Percentiles rank a stretch among this genome's conserved stretches.
Conservation (phyloP, 257 asterid genomes). For the Forsythia viridissima region DNA sequence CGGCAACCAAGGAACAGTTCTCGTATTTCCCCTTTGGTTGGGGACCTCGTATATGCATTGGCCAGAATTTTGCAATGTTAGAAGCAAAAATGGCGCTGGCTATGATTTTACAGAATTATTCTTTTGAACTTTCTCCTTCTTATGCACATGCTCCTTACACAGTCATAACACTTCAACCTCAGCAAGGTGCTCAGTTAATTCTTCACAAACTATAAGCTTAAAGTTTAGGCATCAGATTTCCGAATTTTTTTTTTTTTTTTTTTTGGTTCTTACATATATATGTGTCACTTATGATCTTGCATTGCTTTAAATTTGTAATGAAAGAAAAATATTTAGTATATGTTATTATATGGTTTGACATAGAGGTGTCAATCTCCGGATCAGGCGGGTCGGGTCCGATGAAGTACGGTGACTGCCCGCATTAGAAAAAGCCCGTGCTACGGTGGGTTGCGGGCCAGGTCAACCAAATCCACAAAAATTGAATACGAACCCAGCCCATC, state of each 20-base stretch:
- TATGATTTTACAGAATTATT: constrained; percentile 40
- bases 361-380: too few relatives aligned
- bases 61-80: constrained; percentile 51
- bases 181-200: constrained; percentile 46
- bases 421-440: too few relatives aligned
- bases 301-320: background rate
- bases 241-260: too few relatives aligned
- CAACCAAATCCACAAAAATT: too few relatives aligned
- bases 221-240: background rate
- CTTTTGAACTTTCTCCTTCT: constrained; percentile 50
- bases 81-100: constrained; percentile 60
- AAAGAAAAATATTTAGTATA: background rate
- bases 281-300: background rate
- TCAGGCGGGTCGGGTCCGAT: too few relatives aligned
- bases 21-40: constrained; percentile 44
- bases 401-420: too few relatives aligned
- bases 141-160: constrained; percentile 51
- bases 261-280: too few relatives aligned
- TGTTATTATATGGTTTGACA: too few relatives aligned
- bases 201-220: constrained; percentile 12
- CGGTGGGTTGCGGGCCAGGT: too few relatives aligned
- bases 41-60: constrained; percentile 62
- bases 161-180: constrained; percentile 37
- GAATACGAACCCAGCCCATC: too few relatives aligned
- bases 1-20: constrained; percentile 36